phyloP scores from a whole-genome alignment of 495 filamentous ascomycete genomes.

The Xylaria sp. region DNA sequence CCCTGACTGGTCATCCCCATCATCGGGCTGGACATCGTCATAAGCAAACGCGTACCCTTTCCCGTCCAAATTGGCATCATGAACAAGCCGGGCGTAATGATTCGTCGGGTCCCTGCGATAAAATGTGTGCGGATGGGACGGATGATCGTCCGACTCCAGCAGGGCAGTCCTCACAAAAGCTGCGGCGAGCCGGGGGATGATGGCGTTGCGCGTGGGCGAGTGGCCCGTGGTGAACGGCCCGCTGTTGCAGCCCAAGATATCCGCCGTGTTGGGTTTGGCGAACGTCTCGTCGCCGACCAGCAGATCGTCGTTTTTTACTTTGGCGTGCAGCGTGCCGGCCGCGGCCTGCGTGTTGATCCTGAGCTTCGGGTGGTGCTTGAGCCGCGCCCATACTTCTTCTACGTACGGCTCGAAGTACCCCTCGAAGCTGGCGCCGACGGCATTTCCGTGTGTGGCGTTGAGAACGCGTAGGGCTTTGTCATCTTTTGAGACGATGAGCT shows the following conservation, averaged over 20 bases:
- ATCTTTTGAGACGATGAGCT: slow-evolving; percentile 62
- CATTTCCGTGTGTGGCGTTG: slow-evolving; percentile 69
- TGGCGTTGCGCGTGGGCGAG: slow-evolving; percentile 65
- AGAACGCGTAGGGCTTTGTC: slow-evolving; percentile 61
- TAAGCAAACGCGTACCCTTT: slow-evolving; percentile 83
- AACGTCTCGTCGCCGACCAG: slow-evolving; percentile 59
- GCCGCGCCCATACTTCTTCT: slow-evolving; percentile 66
- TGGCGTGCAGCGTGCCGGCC: slow-evolving; percentile 38
- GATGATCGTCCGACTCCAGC: slow-evolving; percentile 55
- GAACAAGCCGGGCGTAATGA: slow-evolving; percentile 74
- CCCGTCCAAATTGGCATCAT: slow-evolving; percentile 67
- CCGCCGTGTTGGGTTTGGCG: slow-evolving; percentile 62
- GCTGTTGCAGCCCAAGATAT: slow-evolving; percentile 76
- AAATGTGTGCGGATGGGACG: slow-evolving; percentile 59
- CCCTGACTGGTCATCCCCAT: slow-evolving; percentile 69
- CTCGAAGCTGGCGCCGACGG: slow-evolving; percentile 63
- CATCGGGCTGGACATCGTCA: slow-evolving; percentile 73
- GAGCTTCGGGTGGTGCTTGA: slow-evolving; percentile 40
- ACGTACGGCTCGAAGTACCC: slow-evolving; percentile 73
- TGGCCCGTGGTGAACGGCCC: slow-evolving; percentile 69
- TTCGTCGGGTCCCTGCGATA: slow-evolving; percentile 68
- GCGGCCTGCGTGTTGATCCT: slow-evolving; percentile 52
- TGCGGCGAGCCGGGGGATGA: slow-evolving; percentile 68
- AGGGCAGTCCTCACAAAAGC: slow-evolving; percentile 73
- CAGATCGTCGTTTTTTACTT: slow-evolving; percentile 35